These are phyloP conservation scores for Talaromyces rugulosus DNA, from an alignment of 2,329 filamentous ascomycete genomes.

Conservation along the genomic window DNA sequence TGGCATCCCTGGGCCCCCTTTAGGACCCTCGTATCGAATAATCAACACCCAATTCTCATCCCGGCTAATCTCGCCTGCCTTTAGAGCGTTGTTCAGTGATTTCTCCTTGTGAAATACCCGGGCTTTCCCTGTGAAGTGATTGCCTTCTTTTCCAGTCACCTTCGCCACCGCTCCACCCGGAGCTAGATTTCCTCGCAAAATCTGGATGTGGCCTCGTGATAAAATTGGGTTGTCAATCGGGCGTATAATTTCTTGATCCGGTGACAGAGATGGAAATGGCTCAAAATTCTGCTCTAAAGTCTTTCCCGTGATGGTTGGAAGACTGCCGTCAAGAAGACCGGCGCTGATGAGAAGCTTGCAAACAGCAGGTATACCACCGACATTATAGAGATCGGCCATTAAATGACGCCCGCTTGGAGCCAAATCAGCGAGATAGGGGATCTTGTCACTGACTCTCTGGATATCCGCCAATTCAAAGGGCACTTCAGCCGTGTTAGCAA, in stretches of 20 bases:
- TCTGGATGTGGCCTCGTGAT: constrained; percentile 66
- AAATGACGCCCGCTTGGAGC: constrained; percentile 70
- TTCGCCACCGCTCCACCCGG: constrained; percentile 69
- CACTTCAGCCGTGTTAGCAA: constrained; percentile 74
- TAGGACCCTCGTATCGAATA: constrained; percentile 70
- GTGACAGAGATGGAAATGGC: constrained; percentile 58
- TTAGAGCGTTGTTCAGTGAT: constrained; percentile 63
- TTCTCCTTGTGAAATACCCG: constrained; percentile 68
- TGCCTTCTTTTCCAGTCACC: constrained; percentile 72
- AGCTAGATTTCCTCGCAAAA: constrained; percentile 64
- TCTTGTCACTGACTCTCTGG: constrained; percentile 74
- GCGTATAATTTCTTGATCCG: constrained; percentile 65
- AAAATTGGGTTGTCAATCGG: constrained; percentile 68
- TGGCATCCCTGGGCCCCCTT: constrained; percentile 69
- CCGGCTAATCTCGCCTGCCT: constrained; percentile 65
- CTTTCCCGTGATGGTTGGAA: constrained; percentile 58
- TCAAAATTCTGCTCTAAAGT: constrained; percentile 57
- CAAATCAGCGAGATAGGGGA: constrained; percentile 74
- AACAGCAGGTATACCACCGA: constrained; percentile 56
- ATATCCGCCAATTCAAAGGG: constrained; percentile 83
- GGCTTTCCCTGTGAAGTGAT: constrained; percentile 63
- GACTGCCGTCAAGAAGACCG: constrained; percentile 55
- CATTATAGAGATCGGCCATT: constrained; percentile 54
- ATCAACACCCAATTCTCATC: constrained; percentile 73
- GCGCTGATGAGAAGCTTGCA: constrained; percentile 57